Conservation (phyloP, 345 rosid species). For the Angophora floribunda region DNA sequence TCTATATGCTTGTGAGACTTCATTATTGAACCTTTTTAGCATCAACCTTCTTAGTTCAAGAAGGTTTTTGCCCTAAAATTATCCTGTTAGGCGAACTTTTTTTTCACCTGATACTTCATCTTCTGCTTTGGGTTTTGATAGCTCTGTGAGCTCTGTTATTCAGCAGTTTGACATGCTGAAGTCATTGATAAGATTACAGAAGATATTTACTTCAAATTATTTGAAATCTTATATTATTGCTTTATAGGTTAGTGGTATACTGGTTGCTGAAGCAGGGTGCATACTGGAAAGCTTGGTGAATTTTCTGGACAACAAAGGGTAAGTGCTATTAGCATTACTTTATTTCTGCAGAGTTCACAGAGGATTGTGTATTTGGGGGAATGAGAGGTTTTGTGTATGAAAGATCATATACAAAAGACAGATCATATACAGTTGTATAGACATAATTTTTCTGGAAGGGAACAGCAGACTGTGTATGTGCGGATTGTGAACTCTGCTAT, state of each 20-base stretch:
- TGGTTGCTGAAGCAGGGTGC: slow-evolving; percentile 98
- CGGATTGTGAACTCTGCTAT: not conserved
- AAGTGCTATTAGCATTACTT: slow-evolving; percentile 1
- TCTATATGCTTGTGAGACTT: not conserved
- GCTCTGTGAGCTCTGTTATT: not conserved
- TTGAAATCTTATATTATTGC: not conserved
- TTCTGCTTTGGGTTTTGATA: not conserved
- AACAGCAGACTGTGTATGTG: not conserved
- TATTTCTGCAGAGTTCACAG: not conserved
- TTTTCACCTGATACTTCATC: not conserved
- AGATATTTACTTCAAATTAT: not conserved
- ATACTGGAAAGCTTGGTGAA: slow-evolving; percentile 80
- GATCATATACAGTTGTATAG: not conserved
- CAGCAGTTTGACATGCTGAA: not conserved
- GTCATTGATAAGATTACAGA: not conserved
- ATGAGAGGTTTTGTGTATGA: not conserved
- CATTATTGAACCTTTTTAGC: not conserved
- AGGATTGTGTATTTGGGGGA: not conserved
- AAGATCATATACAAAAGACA: not conserved
- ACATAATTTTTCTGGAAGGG: not conserved
- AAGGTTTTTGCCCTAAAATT: not conserved
- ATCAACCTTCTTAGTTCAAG: not conserved
- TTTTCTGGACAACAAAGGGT: slow-evolving; percentile 81
- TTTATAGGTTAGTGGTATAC: slow-evolving; percentile 76
- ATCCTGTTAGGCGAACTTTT: not conserved